These are phyloP conservation scores for Niveomyces coronatus DNA, from an alignment of 2,329 filamentous ascomycete genomes.

Conservation along the genomic window DNA sequence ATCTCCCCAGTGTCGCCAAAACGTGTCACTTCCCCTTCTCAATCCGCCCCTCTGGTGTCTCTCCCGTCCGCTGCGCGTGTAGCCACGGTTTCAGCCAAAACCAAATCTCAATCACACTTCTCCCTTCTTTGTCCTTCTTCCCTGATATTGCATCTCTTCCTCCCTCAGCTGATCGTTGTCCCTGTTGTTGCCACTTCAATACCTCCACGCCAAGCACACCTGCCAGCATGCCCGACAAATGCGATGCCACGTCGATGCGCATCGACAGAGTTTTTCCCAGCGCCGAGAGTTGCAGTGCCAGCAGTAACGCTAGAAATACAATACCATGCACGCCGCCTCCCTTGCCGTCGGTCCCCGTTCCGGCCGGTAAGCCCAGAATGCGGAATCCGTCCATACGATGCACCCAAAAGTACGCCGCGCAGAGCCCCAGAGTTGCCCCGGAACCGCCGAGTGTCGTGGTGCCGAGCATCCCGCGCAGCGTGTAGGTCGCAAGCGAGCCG, in stretches of 20 bases:
- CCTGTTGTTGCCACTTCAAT: too few species aligned
- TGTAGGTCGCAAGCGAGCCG: slow-evolving; percentile 42
- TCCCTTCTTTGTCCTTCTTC: slow-evolving; percentile 12
- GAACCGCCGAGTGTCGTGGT: slow-evolving; percentile 56
- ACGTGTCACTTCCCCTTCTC: background rate
- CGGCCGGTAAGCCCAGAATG: slow-evolving; percentile 46
- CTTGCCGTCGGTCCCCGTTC: too few species aligned
- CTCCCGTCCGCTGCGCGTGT: background rate
- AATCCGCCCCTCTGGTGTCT: background rate
- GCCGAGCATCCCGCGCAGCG: slow-evolving; percentile 33
- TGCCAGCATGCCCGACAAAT: slow-evolving; percentile 39
- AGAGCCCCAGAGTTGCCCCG: slow-evolving; percentile 50
- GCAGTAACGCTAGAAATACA: slow-evolving; percentile 39
- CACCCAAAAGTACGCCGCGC: slow-evolving; percentile 51
- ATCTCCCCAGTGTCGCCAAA: background rate
- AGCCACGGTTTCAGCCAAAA: slow-evolving; percentile 6
- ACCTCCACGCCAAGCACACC: slow-evolving; percentile 33
- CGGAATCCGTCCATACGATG: slow-evolving; percentile 46
- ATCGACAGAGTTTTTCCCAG: slow-evolving; percentile 32
- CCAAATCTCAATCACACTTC: slow-evolving; percentile 9
- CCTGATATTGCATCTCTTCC: slow-evolving; percentile 1
- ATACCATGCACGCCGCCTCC: slow-evolving; percentile 47
- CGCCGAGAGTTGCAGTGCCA: slow-evolving; percentile 39
- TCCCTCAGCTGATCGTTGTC: slow-evolving; percentile 11
- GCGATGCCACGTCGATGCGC: slow-evolving; percentile 41